These are phyloP conservation scores for Lichtheimia corymbifera DNA, from an alignment of 371 early-diverging fungal genomes.

Conservation along the genomic window DNA sequence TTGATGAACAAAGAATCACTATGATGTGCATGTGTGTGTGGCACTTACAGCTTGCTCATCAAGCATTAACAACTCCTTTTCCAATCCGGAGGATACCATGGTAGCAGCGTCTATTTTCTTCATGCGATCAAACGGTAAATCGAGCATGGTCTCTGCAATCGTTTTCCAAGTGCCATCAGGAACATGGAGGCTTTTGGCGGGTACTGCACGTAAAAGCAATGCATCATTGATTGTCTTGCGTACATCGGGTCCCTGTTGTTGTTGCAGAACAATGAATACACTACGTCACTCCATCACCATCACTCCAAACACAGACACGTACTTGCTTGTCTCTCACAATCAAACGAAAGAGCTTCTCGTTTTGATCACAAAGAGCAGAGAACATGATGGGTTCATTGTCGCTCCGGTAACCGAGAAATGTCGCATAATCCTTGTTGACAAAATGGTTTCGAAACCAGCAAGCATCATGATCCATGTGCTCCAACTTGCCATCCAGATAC, in stretches of 20 bases:
- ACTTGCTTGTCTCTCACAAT: constrained; percentile 41
- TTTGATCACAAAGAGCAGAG: constrained; percentile 20
- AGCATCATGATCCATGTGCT: constrained; percentile 33
- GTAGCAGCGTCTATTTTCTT: constrained; percentile 29
- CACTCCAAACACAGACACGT: too few relatives aligned
- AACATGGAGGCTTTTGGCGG: background rate
- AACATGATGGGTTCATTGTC: constrained; percentile 16
- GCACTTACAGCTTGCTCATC: constrained; percentile 54
- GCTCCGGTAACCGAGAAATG: constrained; percentile 33
- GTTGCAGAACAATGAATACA: background rate
- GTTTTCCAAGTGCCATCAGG: constrained; percentile 26
- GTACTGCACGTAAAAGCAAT: constrained; percentile 21
- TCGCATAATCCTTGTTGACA: constrained; percentile 36
- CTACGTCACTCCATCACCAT: background rate
- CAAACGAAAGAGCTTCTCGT: constrained; percentile 27
- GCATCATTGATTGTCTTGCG: constrained; percentile 26
- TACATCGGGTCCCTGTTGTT: constrained; percentile 17
- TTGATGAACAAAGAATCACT: too few relatives aligned
- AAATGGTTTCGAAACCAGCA: constrained; percentile 38
- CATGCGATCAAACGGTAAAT: constrained; percentile 24
- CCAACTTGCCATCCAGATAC: constrained; percentile 12
- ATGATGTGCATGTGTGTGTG: too few relatives aligned
- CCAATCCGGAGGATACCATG: constrained; percentile 57
- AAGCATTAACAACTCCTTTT: constrained; percentile 50
- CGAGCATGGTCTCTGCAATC: constrained; percentile 17